These are phyloP conservation scores for Botrytis aclada DNA, from an alignment of 2,329 filamentous ascomycete species.

Conservation along the genomic window DNA sequence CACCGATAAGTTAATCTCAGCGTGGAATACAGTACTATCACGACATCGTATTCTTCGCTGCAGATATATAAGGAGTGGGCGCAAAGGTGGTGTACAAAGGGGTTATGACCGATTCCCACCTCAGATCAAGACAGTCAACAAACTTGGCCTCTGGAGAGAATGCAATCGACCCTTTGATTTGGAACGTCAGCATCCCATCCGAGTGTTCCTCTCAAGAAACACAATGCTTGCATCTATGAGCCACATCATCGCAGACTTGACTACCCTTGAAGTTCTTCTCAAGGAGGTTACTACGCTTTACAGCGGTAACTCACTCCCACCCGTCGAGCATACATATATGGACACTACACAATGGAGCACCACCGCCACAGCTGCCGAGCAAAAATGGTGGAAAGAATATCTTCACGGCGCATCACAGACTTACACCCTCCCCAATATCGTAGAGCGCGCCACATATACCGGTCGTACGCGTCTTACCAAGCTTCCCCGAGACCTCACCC, in stretches of 20 bases:
- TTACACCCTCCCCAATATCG: neutral
- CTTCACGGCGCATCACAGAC: neutral
- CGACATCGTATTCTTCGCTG: constrained; percentile 21
- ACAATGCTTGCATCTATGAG: constrained; percentile 32
- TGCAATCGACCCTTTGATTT: constrained; percentile 34
- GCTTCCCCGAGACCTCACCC: neutral
- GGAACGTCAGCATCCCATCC: constrained; percentile 28
- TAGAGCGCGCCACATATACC: neutral
- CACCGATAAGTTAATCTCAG: constrained; percentile 22
- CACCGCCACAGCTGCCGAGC: neutral
- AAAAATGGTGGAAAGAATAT: constrained; percentile 16
- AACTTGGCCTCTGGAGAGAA: constrained; percentile 23
- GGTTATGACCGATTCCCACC: constrained; percentile 15
- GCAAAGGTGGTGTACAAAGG: neutral
- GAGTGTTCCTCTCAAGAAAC: constrained; percentile 31
- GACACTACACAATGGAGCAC: constrained; percentile 11
- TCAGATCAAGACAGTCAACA: constrained; percentile 7
- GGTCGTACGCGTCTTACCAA: neutral
- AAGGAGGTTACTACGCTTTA: constrained; percentile 32
- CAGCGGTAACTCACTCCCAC: constrained; percentile 13
- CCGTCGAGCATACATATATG: constrained; percentile 10
- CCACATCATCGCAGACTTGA: constrained; percentile 40
- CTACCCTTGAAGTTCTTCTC: constrained; percentile 34
- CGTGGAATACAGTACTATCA: constrained; percentile 29
- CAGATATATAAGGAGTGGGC: constrained; percentile 16